Evolutionary conservation across 768 basidiomycete genomes (phyloP).

Genomic region (Lentinula sp.): DNA sequence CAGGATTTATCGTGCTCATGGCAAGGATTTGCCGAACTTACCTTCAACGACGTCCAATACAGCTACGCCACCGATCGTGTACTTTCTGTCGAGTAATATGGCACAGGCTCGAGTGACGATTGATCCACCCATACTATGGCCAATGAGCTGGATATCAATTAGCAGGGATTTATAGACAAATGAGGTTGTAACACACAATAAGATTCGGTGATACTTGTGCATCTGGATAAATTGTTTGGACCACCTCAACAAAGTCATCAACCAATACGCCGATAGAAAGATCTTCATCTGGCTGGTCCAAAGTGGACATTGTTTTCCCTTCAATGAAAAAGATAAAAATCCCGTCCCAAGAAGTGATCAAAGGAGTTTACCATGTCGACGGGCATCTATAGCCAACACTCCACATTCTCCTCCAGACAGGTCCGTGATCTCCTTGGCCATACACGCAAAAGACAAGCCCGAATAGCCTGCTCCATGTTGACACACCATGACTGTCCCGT

Average conservation of each 20-base stretch:
- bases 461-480: conserved; percentile 96
- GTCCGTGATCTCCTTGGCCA: conserved; percentile 73
- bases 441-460: conserved; percentile 82
- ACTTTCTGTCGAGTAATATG: conserved; percentile 57
- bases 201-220: conserved; percentile 60
- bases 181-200: conserved; percentile 46
- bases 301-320: conserved; percentile 20
- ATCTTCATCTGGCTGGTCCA: conserved; percentile 31
- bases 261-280: conserved; percentile 71
- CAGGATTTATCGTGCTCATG: background rate
- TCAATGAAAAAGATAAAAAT: conserved; percentile 46
- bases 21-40: conserved; percentile 18
- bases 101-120: conserved; percentile 74
- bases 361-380: conserved; percentile 72
- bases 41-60: conserved; percentile 92
- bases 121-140: conserved; percentile 96
- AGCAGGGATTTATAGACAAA: background rate
- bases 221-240: conserved; percentile 67
- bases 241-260: conserved; percentile 64
- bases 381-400: conserved; percentile 73
- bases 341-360: background rate
- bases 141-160: conserved; percentile 54
- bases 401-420: conserved; percentile 69
- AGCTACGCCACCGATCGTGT: conserved; percentile 67
- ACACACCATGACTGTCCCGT: conserved; percentile 75